Evolutionary conservation across 1,139 yeast genomes (phyloP).

Genomic region (Hansenula lynferdii): DNA sequence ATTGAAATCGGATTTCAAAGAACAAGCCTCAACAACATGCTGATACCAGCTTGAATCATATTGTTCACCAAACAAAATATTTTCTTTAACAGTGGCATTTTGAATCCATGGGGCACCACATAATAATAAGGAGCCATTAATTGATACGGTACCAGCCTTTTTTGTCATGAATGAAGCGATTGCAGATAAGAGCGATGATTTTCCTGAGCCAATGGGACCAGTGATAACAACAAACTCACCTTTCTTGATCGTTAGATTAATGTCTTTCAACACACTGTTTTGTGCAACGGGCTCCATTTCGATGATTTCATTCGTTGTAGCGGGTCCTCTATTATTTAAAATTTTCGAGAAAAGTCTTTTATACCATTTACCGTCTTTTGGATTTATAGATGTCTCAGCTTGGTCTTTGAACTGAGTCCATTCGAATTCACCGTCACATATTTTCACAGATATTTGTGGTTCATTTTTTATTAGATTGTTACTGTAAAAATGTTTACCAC

Average conservation of each 20-base stretch:
- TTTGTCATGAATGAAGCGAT: constrained; percentile 42
- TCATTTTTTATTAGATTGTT: constrained; percentile 21
- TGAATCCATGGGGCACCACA: constrained; percentile 75
- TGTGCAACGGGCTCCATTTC: too few relatives aligned
- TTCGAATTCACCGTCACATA: constrained; percentile 49
- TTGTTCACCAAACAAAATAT: constrained; percentile 64
- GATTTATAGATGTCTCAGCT: too few relatives aligned
- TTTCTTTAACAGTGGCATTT: constrained; percentile 71
- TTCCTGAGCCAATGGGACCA: constrained; percentile 42
- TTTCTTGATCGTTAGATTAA: constrained; percentile 30
- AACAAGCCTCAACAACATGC: constrained; percentile 55
- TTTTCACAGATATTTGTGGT: constrained; percentile 34
- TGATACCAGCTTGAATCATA: constrained; percentile 50
- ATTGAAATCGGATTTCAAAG: constrained; percentile 61
- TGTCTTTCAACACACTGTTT: not conserved
- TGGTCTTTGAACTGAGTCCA: constrained; percentile 55
- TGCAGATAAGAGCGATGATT: constrained; percentile 38
- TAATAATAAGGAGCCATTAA: constrained; percentile 23
- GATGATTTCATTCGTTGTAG: not conserved
- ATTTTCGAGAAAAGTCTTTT: not conserved
- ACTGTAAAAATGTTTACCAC: constrained; percentile 20
- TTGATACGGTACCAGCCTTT: constrained; percentile 32
- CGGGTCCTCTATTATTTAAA: not conserved
- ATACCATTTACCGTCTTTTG: not conserved
- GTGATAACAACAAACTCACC: constrained; percentile 39